Conservation (phyloP, 495 filamentous ascomycete genomes). For the Talaromyces trachyspermus region DNA sequence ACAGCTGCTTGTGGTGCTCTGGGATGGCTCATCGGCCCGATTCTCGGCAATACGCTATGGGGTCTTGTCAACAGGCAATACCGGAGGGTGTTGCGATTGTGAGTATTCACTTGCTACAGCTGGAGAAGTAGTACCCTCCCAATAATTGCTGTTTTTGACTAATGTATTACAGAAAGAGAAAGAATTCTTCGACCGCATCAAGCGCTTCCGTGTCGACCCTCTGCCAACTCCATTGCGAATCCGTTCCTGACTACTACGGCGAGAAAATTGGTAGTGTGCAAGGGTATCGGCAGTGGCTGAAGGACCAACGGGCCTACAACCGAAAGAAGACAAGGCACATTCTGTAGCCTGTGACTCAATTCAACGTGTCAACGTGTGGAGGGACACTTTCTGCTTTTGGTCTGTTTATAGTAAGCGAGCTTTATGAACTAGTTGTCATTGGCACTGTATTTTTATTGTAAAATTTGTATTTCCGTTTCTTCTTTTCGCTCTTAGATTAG, state of each 20-base stretch:
- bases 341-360: conserved; percentile 13
- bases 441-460: too few species aligned
- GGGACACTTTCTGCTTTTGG: too few species aligned
- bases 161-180: conserved; percentile 86
- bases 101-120: too few species aligned
- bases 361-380: too few species aligned
- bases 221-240: conserved; percentile 56
- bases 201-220: conserved; percentile 86
- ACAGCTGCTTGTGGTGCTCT: conserved; percentile 62
- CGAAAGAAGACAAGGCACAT: conserved; percentile 70
- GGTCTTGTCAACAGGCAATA: conserved; percentile 57
- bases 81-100: conserved; percentile 61
- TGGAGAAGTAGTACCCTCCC: too few species aligned
- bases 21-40: conserved; percentile 83
- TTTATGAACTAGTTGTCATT: too few species aligned
- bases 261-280: conserved; percentile 93
- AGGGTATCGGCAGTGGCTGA: conserved; percentile 89
- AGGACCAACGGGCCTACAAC: conserved; percentile 96
- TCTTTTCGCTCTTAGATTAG: too few species aligned
- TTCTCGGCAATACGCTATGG: conserved; percentile 70
- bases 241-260: conserved; percentile 65
- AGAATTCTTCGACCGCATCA: conserved; percentile 83
- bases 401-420: background rate
- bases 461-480: too few species aligned
- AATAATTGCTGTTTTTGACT: too few species aligned